Evolutionary conservation across 768 basidiomycete genomes (phyloP).

Genomic region (Lactarius hengduanensis): DNA sequence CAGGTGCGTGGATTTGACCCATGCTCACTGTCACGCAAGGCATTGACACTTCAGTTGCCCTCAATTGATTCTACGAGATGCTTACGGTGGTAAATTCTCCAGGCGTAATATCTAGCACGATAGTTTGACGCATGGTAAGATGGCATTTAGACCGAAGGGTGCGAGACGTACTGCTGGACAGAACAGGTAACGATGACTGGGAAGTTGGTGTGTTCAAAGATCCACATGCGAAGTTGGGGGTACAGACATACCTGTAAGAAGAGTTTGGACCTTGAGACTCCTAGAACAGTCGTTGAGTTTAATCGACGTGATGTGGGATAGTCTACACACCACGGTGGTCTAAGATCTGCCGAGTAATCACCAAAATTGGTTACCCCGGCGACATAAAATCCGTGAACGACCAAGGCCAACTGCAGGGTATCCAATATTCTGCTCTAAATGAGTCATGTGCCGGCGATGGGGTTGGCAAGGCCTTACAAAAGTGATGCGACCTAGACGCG

Average conservation of each 20-base stretch:
- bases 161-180: conserved; percentile 6
- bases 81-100: conserved; percentile 14
- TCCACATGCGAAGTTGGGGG: background rate
- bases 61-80: background rate
- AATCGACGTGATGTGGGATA: background rate
- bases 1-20: background rate
- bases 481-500: conserved; percentile 4
- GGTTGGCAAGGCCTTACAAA: background rate
- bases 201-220: background rate
- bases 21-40: conserved; percentile 10
- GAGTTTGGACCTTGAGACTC: background rate
- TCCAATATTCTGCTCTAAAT: conserved; percentile 4
- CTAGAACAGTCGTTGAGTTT: background rate
- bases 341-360: conserved; percentile 1
- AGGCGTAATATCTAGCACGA: conserved; percentile 12
- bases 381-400: conserved; percentile 11
- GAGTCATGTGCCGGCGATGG: background rate
- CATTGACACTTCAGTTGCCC: background rate
- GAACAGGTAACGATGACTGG: background rate
- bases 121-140: background rate
- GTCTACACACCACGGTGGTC: conserved; percentile 2
- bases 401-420: background rate
- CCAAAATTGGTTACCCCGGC: conserved; percentile 11
- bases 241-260: conserved; percentile 5
- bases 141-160: background rate